These are phyloP conservation scores for Fusarium tanahbumbuense DNA, from an alignment of 2,329 filamentous ascomycete genomes.

Conservation along the genomic window DNA sequence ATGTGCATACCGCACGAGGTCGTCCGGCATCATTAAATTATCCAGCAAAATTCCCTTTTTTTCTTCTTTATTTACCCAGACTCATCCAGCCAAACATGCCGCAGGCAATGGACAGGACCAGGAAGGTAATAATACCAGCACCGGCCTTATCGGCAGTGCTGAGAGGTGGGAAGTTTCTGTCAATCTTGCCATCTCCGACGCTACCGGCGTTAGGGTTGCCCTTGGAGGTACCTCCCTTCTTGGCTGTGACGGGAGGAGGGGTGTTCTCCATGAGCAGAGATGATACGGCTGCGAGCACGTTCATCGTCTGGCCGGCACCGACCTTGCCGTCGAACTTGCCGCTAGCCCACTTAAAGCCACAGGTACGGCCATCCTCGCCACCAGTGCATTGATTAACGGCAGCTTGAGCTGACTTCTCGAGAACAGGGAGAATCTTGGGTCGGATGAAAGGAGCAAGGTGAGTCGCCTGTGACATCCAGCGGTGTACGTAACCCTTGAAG, in stretches of 20 bases:
- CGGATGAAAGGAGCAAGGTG: slow-evolving; percentile 66
- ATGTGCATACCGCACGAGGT: slow-evolving; percentile 16
- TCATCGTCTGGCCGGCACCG: slow-evolving; percentile 71
- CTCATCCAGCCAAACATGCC: slow-evolving; percentile 64
- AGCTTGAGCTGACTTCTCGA: slow-evolving; percentile 64
- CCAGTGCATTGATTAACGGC: slow-evolving; percentile 67
- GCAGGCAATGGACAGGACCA: slow-evolving; percentile 55
- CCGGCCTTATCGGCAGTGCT: slow-evolving; percentile 60
- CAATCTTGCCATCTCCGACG: slow-evolving; percentile 52
- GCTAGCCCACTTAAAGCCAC: slow-evolving; percentile 66
- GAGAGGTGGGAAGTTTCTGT: slow-evolving; percentile 50
- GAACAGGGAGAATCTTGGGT: slow-evolving; percentile 61
- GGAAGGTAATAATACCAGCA: slow-evolving; percentile 60
- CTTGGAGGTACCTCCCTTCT: slow-evolving; percentile 63
- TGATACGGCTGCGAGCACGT: slow-evolving; percentile 66
- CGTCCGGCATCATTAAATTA: slow-evolving; percentile 28
- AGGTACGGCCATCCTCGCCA: slow-evolving; percentile 60
- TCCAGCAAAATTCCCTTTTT: neutral
- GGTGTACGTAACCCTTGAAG: slow-evolving; percentile 71
- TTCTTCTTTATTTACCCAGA: slow-evolving; percentile 47
- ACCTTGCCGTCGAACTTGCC: slow-evolving; percentile 64
- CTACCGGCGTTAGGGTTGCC: slow-evolving; percentile 59
- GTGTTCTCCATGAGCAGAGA: slow-evolving; percentile 60
- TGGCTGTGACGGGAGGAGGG: slow-evolving; percentile 57
- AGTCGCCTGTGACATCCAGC: slow-evolving; percentile 66